Evolutionary conservation across 2,329 filamentous ascomycete species (phyloP), one percentile per base, ranked within the genome.

Genomic region (Grosmannia penicillata): DNA sequence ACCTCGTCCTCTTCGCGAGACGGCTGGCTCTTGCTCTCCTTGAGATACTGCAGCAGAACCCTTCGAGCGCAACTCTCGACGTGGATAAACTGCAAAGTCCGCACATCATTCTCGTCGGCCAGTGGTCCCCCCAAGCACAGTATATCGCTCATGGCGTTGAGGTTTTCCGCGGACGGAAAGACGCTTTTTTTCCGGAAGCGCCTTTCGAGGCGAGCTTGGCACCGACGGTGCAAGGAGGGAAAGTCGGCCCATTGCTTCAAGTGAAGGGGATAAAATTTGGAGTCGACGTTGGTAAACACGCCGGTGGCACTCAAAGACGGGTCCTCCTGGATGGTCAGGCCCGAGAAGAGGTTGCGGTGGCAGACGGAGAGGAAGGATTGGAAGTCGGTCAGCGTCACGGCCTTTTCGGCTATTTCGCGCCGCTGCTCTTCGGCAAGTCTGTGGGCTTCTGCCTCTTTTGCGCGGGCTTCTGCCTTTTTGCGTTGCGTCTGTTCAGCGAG

Each of bases 331-430:
- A 31, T 31, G 15, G 29, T 17, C 5, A 31, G 29, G 7, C 9
- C 19, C 2, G 19, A 17, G 29, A 21, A 31, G 6, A 31, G 15
- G 3, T 17, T 15, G 7, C n/a, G 4, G 29, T 31, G 29, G 15
- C 29, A 31, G 29, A 18, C 11, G 4, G 14, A 8, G 6, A 31
- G 17, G 15, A 15, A 31, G 6, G 29, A 7, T 6, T 31, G 15
- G 11, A 18, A 31, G 15, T 31, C 15, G n/a, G 29, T 18, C 7
- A 10, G 29, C 6, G 45, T 17, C 51, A 50, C 41, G 46, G 54
- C 35, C 53, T 56, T 45, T 47, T 38, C 39, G 50, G 36, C 37
- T 4, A 43, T 44, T 37, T 45, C 26, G 15, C 51, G 40, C 4
- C 49, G 46, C n/a, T 25, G 36, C n/a, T n/a, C n/a, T n/a, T n/a